A percentile compares a stretch with the other conserved stretches of the same genome.
phyloP scores from a whole-genome alignment of 345 rosid species.

The Gossypium arboreum region DNA sequence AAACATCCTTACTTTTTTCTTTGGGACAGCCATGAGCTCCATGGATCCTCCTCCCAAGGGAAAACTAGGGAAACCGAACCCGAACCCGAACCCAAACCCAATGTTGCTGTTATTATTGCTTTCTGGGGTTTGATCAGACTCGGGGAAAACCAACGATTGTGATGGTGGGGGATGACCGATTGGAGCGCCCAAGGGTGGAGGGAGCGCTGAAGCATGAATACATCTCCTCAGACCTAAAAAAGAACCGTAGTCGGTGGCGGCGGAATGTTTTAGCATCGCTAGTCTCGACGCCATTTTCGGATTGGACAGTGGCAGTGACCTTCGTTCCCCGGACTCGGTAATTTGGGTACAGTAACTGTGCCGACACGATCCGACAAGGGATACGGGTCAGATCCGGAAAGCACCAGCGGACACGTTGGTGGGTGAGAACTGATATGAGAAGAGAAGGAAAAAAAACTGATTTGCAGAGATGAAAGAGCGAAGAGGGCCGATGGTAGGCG shows the following conservation, averaged over 20 bases:
- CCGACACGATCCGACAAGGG: no score
- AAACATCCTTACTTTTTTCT: slow-evolving; percentile 46
- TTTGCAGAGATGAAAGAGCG: no score
- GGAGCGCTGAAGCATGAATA: slow-evolving; percentile 37
- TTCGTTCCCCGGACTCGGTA: no score
- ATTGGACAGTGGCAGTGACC: neutral
- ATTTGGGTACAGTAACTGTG: no score
- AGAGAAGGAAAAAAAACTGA: no score
- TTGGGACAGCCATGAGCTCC: slow-evolving; percentile 98
- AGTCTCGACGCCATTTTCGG: slow-evolving; percentile 1
- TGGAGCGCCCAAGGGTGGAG: slow-evolving; percentile 36
- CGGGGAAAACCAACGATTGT: slow-evolving; percentile 40
- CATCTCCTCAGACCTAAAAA: slow-evolving; percentile 31
- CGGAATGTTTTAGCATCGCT: slow-evolving; percentile 25
- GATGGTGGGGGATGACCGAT: slow-evolving; percentile 23
- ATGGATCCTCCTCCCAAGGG: slow-evolving; percentile 53
- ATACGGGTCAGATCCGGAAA: no score
- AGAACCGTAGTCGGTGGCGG: slow-evolving; percentile 17
- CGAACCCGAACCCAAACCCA: slow-evolving; percentile 37
- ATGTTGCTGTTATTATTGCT: slow-evolving; percentile 18
- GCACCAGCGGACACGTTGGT: no score
- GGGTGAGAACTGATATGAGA: no score
- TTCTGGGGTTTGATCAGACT: slow-evolving; percentile 36
- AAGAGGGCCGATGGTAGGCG: no score
- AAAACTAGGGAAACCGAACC: slow-evolving; percentile 45